Base-by-base conservation (phyloP, 192 early-diverging fungal genomes). In the Coemansia sp. region DNA sequence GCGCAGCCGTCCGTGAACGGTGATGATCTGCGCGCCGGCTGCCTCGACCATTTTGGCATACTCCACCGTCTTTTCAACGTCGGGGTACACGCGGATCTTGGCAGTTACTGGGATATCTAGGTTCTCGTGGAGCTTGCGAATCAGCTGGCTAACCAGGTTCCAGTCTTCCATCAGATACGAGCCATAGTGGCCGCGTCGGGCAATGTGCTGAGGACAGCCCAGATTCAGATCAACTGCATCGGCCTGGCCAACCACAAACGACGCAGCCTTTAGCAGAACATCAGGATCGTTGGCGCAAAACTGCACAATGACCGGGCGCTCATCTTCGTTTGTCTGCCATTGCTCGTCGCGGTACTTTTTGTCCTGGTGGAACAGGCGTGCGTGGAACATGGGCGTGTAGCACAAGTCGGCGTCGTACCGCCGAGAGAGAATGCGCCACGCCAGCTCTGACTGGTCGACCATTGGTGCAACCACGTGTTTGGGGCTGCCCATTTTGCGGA, bases 311-410 rank as follows among this genome's bases (percentile, higher is more conserved):
- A 96, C 80, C 8, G 94, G 94, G 38, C 89, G 62, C 71, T 99
- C 95, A 11, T 75, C 69, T 24, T 81, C 82, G 3, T 86, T 84
- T 3, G 74, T 86, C 63, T 82, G 71, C 88, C 90, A 94, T 47
- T 88, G 85, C 60, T 94, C 92, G n/a, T 80, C 62, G 39, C 86
- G 78, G 68, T 92, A 94, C 61, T 82, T 86, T 64, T 80, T 64
- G 5, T 83, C 79, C 29, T 93, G 87, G 53, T 79, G 69, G 74
- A 99, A 99, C 13, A 94, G 59, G 50, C 86, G 86, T 4, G 96
- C 94, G 62, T 99, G 92, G 69, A 98, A 91, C 97, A 98, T 98
- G 50, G 97, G 97, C 11, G 97, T 98, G 75, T 94, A 98, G 79
- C 94, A 96, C 6, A 98, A 78, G 0, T 96, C 73, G 2, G 94